Percentiles rank a stretch among this genome's conserved stretches.
Conservation (phyloP, 306 rosid species). For the Hippophae tibetana region DNA sequence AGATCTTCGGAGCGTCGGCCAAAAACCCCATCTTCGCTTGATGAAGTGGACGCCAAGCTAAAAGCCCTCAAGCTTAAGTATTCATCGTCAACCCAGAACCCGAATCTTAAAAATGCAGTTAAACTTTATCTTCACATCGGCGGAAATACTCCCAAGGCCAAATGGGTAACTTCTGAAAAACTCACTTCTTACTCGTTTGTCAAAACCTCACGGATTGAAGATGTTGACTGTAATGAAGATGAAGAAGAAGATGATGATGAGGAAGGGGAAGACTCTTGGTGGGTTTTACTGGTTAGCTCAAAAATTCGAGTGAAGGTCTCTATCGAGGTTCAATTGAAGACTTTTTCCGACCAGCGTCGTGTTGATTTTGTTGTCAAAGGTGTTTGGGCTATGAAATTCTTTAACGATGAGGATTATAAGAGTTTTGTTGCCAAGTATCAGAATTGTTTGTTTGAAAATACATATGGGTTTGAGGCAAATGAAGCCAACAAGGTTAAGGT, state of each 20-base stretch:
- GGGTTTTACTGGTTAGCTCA: slow-evolving; percentile 60
- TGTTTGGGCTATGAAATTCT: slow-evolving; percentile 94
- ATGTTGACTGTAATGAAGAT: slow-evolving; percentile 15
- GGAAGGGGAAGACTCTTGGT: slow-evolving; percentile 31
- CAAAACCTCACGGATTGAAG: slow-evolving; percentile 28
- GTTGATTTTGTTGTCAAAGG: slow-evolving; percentile 80
- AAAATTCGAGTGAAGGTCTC: slow-evolving; percentile 52
- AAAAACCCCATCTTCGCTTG: slow-evolving; percentile 53
- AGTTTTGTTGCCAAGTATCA: slow-evolving; percentile 40
- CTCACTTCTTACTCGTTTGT: slow-evolving; percentile 48
- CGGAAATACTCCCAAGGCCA: slow-evolving; percentile 74
- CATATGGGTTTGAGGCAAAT: slow-evolving; percentile 49
- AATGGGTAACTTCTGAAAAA: slow-evolving; percentile 80
- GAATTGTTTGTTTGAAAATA: slow-evolving; percentile 74
- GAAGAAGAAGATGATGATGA: slow-evolving; percentile 32
- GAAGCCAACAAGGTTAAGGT: slow-evolving; percentile 71
- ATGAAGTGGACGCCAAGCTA: slow-evolving; percentile 77
- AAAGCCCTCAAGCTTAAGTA: slow-evolving; percentile 77
- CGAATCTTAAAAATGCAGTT: slow-evolving; percentile 50
- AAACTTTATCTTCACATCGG: slow-evolving; percentile 75
- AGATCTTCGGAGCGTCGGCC: slow-evolving; percentile 42
- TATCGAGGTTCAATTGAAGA: slow-evolving; percentile 55
- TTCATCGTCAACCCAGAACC: slow-evolving; percentile 29
- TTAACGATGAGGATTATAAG: slow-evolving; percentile 39
- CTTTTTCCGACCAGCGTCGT: slow-evolving; percentile 55